Conservation (phyloP, 75 land plant species). For the Picea sitchensis region DNA sequence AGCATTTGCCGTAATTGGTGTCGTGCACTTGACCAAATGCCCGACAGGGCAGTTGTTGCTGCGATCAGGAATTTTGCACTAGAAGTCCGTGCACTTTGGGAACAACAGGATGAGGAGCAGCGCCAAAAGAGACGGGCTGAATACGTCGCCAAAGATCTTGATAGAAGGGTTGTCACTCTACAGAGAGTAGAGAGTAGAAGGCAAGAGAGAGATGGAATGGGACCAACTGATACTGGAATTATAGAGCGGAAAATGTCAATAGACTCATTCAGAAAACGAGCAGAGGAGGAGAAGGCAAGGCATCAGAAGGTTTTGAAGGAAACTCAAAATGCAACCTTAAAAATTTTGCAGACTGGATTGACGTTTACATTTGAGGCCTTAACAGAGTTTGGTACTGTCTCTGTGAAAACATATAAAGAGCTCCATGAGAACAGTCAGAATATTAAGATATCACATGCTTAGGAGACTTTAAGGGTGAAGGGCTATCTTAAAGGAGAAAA, state of each 20-base stretch:
- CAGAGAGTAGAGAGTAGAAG: conserved; percentile 9
- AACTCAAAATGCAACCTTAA: conserved; percentile 16
- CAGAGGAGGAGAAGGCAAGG: conserved; percentile 19
- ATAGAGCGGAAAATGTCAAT: conserved; percentile 40
- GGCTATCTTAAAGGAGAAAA: neutral
- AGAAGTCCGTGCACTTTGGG: conserved; percentile 19
- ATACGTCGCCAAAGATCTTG: conserved; percentile 52
- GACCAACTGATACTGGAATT: conserved; percentile 13
- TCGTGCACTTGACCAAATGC: conserved; percentile 25
- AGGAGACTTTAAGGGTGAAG: neutral
- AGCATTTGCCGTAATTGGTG: neutral
- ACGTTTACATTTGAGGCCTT: conserved; percentile 41
- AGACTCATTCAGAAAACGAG: conserved; percentile 38
- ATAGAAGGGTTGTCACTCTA: conserved; percentile 26
- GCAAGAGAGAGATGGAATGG: neutral
- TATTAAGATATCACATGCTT: neutral
- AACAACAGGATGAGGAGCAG: conserved; percentile 23
- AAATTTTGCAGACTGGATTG: conserved; percentile 32
- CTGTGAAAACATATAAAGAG: conserved; percentile 20
- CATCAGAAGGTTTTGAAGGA: conserved; percentile 23
- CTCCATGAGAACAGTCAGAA: conserved; percentile 12
- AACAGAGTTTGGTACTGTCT: conserved; percentile 48
- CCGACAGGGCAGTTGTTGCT: conserved; percentile 24
- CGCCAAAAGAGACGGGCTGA: conserved; percentile 64
- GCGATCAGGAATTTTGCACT: conserved; percentile 26